These are phyloP conservation scores for Ceratocystis lukuohia DNA, from an alignment of 2,329 filamentous ascomycete genomes.

Conservation along the genomic window DNA sequence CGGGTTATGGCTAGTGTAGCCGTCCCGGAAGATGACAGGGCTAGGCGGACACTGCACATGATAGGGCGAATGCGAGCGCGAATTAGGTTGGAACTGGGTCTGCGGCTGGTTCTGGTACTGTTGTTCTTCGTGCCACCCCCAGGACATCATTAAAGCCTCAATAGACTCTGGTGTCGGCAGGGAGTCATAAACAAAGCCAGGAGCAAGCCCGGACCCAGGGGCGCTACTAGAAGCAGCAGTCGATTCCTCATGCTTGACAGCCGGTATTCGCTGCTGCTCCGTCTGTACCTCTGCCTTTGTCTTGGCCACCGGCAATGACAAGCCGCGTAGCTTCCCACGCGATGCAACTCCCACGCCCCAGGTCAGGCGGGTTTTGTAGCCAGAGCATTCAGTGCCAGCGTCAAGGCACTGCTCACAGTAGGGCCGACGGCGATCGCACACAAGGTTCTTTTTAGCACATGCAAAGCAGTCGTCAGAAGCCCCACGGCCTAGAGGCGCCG, in stretches of 20 bases:
- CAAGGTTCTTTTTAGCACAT: conserved; percentile 68
- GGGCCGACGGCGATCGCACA: conserved; percentile 81
- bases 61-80: conserved; percentile 21
- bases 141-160: background rate
- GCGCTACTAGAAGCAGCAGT: background rate
- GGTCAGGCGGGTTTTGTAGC: conserved; percentile 91
- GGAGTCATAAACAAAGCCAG: background rate
- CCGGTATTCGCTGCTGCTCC: background rate
- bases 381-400: conserved; percentile 80
- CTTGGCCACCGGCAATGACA: conserved; percentile 60
- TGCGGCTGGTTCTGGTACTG: conserved; percentile 25
- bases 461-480: conserved; percentile 92
- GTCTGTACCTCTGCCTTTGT: conserved; percentile 33
- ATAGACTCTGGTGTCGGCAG: background rate
- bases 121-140: background rate
- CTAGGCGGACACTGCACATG: conserved; percentile 36
- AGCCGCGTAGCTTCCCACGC: conserved; percentile 80
- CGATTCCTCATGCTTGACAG: background rate
- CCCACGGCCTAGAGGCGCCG: conserved; percentile 68
- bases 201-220: background rate
- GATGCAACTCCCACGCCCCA: conserved; percentile 95
- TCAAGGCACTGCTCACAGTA: conserved; percentile 94
- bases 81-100: conserved; percentile 5
- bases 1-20: conserved; percentile 19
- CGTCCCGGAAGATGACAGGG: conserved; percentile 28